These are phyloP conservation scores for Sanghuangporus weigelae DNA, from an alignment of 1,284 basidiomycete species.

Conservation along the genomic window DNA sequence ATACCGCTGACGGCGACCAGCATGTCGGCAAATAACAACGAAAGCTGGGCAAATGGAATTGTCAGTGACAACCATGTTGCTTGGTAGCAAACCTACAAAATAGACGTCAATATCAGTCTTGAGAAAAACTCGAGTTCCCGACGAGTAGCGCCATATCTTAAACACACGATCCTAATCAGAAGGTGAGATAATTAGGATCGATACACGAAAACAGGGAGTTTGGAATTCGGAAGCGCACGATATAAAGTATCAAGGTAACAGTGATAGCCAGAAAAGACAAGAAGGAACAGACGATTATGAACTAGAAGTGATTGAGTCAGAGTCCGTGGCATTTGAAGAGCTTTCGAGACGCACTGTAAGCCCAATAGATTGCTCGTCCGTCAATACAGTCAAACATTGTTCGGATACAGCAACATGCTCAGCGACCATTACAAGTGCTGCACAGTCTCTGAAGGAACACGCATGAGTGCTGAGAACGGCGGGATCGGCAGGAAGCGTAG, in stretches of 20 bases:
- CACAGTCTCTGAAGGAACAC: neutral
- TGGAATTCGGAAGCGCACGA: constrained; percentile 4
- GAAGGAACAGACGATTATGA: constrained; percentile 7
- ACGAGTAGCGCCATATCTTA: neutral
- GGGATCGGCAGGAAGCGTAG: neutral
- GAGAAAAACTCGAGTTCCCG: neutral
- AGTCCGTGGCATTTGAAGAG: neutral
- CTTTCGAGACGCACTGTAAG: constrained; percentile 2
- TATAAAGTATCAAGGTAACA: neutral
- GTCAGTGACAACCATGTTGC: neutral
- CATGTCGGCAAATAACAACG: constrained; percentile 12
- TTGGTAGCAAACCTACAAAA: constrained; percentile 7
- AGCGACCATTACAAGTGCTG: neutral
- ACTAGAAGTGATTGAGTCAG: neutral
- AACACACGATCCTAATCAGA: neutral
- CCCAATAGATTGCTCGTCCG: neutral
- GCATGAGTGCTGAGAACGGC: neutral
- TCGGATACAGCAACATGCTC: neutral
- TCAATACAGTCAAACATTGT: neutral
- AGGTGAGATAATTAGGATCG: neutral
- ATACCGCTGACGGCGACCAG: constrained; percentile 15
- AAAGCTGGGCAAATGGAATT: constrained; percentile 7
- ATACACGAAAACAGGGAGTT: neutral
- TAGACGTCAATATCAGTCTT: constrained; percentile 12
- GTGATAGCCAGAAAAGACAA: constrained; percentile 1